Evolutionary conservation across 768 basidiomycete species (phyloP).

Genomic region (Dioszegia aurantiaca): DNA sequence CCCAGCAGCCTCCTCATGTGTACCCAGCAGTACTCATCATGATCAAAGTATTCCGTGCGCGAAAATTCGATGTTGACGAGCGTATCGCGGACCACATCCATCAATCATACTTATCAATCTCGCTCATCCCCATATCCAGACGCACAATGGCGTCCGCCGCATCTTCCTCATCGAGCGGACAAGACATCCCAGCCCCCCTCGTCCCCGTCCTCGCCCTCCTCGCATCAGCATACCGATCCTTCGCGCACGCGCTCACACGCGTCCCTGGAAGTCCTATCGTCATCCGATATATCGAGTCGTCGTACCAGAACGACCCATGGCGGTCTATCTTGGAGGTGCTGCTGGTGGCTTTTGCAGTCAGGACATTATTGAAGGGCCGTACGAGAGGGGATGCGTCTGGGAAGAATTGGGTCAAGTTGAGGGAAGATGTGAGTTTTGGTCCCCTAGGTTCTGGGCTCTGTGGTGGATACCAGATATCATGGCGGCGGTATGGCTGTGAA

Average conservation of each 20-base stretch:
- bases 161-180: background rate
- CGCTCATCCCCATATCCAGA: no score
- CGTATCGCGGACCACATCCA: background rate
- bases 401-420: slow-evolving; percentile 86
- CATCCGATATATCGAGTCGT: slow-evolving; percentile 85
- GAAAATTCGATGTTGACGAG: no score
- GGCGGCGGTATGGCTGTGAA: no score
- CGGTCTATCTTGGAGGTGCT: slow-evolving; percentile 85
- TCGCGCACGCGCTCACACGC: slow-evolving; percentile 62
- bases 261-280: slow-evolving; percentile 54
- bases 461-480: no score
- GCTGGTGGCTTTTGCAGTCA: slow-evolving; percentile 78
- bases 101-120: background rate
- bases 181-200: slow-evolving; percentile 42
- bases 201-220: slow-evolving; percentile 65
- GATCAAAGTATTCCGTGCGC: no score
- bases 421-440: slow-evolving; percentile 67
- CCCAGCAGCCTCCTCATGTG: no score
- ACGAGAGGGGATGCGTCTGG: slow-evolving; percentile 79
- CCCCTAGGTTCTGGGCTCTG: background rate
- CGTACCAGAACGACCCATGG: slow-evolving; percentile 87
- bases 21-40: no score
- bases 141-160: background rate
- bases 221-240: slow-evolving; percentile 60
- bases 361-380: slow-evolving; percentile 83